Base-by-base conservation (phyloP, 192 early-diverging fungal genomes). In the Podochytrium sp. region DNA sequence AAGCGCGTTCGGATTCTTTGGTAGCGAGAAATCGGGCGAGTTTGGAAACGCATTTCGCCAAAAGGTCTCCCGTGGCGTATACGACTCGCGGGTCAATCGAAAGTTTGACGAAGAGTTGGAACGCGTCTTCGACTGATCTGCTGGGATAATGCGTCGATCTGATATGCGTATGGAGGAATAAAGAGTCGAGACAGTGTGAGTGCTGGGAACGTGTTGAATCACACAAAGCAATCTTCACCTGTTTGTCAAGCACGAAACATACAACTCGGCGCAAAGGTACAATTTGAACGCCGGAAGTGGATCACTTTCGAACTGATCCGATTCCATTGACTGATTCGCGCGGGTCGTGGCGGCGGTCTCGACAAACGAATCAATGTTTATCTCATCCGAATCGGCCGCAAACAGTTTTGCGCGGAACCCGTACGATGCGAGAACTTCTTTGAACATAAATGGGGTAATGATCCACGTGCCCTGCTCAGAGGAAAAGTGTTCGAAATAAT, bases 41-140 rank as follows among this genome's bases (percentile, higher is more conserved):
- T 71, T 71, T 71, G 10, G 69, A 14, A 6, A 71, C 69, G 41
- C 32, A 43, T 23, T 37, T 59, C 23, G 69, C 69, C 23, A 71
- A 39, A 2, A 71, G 29, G 23, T 39, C 57, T 3, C 34, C 69
- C 3, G 69, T 71, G 7, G 56, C 34, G 12, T 33, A 20, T 20
- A 47, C 49, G 5, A 71, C 18, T 6, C 56, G 32, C n/a, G 39
- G 18, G 57, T 71, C 69, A 12, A 60, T 41, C 7, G 69, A 71
- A 6, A 71, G 53, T 30, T 71, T 71, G 10, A 55, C 12, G 56
- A 57, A 32, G 60, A 71, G 42, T 1, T 29, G 10, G 42, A 71
- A 59, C 0, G 40, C 55, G 38, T 47, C 25, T 60, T 71, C 56
- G 3, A 71, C 25, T 43, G 69, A 27, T 23, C n/a, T 10, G 23